A percentile compares a stretch with the other conserved stretches of the same genome.
These are phyloP conservation scores for Backusella australiensis DNA, from an alignment of 192 early-diverging fungal species.

Conservation along the genomic window DNA sequence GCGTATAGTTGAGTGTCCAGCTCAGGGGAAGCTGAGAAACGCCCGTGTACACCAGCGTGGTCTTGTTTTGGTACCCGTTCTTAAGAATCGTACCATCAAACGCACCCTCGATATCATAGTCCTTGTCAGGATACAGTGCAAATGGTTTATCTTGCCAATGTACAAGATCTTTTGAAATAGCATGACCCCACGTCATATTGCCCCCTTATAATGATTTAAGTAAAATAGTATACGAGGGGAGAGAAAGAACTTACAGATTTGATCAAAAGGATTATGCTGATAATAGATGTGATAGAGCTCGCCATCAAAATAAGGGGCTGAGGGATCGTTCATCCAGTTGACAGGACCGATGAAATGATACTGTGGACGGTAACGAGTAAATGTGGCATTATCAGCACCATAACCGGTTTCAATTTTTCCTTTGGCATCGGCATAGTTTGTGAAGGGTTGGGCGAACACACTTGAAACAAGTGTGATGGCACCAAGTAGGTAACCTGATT, in stretches of 20 bases:
- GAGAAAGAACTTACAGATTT: not conserved
- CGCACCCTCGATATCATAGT: slow-evolving; percentile 18
- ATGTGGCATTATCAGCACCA: slow-evolving; percentile 6
- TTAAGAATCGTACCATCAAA: slow-evolving; percentile 17
- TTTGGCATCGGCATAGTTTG: not conserved
- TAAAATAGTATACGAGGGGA: no score
- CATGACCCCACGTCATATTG: slow-evolving; percentile 31
- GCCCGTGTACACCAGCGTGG: slow-evolving; percentile 3
- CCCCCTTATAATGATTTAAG: not conserved
- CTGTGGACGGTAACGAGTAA: not conserved
- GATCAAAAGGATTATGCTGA: slow-evolving; percentile 14
- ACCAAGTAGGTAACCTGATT: not conserved
- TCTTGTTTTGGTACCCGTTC: slow-evolving; percentile 2
- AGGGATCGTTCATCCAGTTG: slow-evolving; percentile 36
- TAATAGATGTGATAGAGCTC: slow-evolving; percentile 20
- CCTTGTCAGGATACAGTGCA: slow-evolving; percentile 6
- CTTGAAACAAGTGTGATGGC: not conserved
- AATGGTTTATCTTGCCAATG: slow-evolving; percentile 19
- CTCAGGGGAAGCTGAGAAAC: not conserved
- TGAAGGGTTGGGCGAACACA: not conserved
- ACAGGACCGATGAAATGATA: slow-evolving; percentile 22
- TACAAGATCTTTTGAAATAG: slow-evolving; percentile 18
- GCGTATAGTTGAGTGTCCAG: slow-evolving; percentile 3
- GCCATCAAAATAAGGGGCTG: slow-evolving; percentile 20
- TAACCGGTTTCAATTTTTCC: slow-evolving; percentile 17